phyloP scores from a whole-genome alignment of 2,329 filamentous ascomycete species.

The Trichoderma brevicompactum region DNA sequence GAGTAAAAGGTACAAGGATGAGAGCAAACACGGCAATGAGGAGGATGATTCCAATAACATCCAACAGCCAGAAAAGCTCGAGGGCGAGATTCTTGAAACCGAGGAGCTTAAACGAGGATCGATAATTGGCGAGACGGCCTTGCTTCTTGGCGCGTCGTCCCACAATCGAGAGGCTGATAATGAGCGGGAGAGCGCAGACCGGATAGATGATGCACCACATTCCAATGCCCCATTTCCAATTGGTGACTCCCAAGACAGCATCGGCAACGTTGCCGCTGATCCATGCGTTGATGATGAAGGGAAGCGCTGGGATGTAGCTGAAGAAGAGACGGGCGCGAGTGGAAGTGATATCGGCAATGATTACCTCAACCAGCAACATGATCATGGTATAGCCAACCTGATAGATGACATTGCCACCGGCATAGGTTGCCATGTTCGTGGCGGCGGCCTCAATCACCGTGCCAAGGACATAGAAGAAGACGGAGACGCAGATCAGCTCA shows the following conservation, averaged over 20 bases:
- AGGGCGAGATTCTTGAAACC: constrained; percentile 41
- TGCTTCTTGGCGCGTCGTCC: constrained; percentile 55
- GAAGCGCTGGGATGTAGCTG: constrained; percentile 64
- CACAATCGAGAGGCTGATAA: constrained; percentile 56
- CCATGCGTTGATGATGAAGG: constrained; percentile 69
- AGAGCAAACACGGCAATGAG: constrained; percentile 53
- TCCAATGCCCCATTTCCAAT: constrained; percentile 66
- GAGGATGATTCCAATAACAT: constrained; percentile 51
- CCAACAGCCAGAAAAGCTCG: constrained; percentile 53
- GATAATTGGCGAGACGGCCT: constrained; percentile 48
- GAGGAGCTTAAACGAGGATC: constrained; percentile 29
- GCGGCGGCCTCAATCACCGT: constrained; percentile 61
- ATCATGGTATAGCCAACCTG: constrained; percentile 67
- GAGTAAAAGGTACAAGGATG: constrained; percentile 51
- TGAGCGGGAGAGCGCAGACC: constrained; percentile 59
- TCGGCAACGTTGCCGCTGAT: constrained; percentile 61
- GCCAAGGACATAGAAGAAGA: constrained; percentile 64
- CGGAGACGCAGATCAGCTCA: constrained; percentile 59
- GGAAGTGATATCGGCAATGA: constrained; percentile 67
- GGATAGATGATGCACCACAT: constrained; percentile 69
- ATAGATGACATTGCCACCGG: constrained; percentile 63
- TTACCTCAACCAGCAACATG: constrained; percentile 65
- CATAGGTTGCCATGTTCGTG: constrained; percentile 54
- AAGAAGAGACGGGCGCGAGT: constrained; percentile 66
- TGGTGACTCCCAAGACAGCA: constrained; percentile 52